These are phyloP conservation scores for Liquidambar formosana DNA, from an alignment of 164 flowering plant species.

Conservation along the genomic window DNA sequence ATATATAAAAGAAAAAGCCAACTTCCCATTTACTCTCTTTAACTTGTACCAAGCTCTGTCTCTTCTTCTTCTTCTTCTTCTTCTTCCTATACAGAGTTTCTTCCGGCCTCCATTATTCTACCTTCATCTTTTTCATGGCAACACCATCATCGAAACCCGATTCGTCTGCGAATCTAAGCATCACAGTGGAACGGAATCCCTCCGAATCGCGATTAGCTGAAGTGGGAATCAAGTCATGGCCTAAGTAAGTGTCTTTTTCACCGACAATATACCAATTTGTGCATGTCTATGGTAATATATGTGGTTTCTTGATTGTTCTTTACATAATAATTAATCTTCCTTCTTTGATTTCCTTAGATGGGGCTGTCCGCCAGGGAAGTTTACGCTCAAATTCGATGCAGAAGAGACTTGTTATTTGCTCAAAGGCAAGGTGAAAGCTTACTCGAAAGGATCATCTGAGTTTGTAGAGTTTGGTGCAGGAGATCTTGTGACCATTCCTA, in stretches of 20 bases:
- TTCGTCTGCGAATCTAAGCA: slow-evolving; percentile 1
- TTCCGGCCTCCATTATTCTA: no score
- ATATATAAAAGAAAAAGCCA: no score
- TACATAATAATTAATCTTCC: neutral
- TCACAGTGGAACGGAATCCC: slow-evolving; percentile 17
- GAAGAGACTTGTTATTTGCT: slow-evolving; percentile 25
- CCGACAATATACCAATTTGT: no score
- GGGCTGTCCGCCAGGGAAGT: slow-evolving; percentile 29
- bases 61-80: no score
- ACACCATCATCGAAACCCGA: slow-evolving; percentile 1
- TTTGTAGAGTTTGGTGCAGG: slow-evolving; percentile 29
- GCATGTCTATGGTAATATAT: no score
- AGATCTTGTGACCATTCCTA: slow-evolving; percentile 32
- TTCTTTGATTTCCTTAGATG: slow-evolving; percentile 12
- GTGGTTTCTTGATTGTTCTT: no score
- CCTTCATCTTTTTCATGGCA: neutral
- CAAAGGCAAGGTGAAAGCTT: slow-evolving; percentile 25
- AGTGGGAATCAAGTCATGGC: slow-evolving; percentile 27
- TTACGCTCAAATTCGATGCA: slow-evolving; percentile 19
- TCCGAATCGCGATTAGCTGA: slow-evolving; percentile 21
- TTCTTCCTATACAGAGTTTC: no score
- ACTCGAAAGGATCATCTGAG: slow-evolving; percentile 12
- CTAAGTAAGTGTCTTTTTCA: slow-evolving; percentile 18
- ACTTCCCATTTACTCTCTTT: no score
- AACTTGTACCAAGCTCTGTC: no score